Evolutionary conservation across 2,329 filamentous ascomycete species (phyloP).

Genomic region (Sphaerostilbella broomeana): DNA sequence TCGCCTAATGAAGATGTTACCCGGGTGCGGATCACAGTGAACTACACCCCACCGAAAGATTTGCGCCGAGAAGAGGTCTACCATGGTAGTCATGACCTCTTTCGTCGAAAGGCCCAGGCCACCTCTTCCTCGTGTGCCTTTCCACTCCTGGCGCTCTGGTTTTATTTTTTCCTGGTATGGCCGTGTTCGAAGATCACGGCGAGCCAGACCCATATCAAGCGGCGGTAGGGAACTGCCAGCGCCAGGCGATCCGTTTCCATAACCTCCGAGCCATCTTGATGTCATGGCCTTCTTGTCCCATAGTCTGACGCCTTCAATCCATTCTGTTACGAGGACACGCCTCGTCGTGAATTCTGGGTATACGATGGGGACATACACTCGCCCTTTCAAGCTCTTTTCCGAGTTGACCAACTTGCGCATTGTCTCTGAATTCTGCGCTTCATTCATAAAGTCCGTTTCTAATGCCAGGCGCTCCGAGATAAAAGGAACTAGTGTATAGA

Average conservation of each 20-base stretch:
- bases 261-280: slow-evolving; percentile 69
- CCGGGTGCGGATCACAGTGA: slow-evolving; percentile 94
- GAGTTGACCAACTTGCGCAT: slow-evolving; percentile 72
- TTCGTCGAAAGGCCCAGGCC: slow-evolving; percentile 77
- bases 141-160: slow-evolving; percentile 74
- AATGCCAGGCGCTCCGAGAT: slow-evolving; percentile 86
- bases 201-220: slow-evolving; percentile 41
- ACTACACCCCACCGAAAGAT: slow-evolving; percentile 97
- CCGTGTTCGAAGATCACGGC: slow-evolving; percentile 42
- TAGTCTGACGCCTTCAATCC: slow-evolving; percentile 89
- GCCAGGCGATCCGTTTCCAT: slow-evolving; percentile 70
- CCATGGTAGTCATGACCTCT: slow-evolving; percentile 93
- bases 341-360: slow-evolving; percentile 76
- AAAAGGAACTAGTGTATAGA: slow-evolving; percentile 86
- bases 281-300: slow-evolving; percentile 87
- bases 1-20: slow-evolving; percentile 92
- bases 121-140: slow-evolving; percentile 62
- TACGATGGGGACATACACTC: slow-evolving; percentile 83
- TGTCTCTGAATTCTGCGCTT: slow-evolving; percentile 78
- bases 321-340: slow-evolving; percentile 88
- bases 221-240: slow-evolving; percentile 57
- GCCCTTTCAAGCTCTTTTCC: slow-evolving; percentile 67
- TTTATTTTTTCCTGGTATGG: slow-evolving; percentile 60
- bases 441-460: slow-evolving; percentile 91
- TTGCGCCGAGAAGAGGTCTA: slow-evolving; percentile 92